Conservation (phyloP, 2,329 filamentous ascomycete genomes). For the Penicillium sclerotiorum region DNA sequence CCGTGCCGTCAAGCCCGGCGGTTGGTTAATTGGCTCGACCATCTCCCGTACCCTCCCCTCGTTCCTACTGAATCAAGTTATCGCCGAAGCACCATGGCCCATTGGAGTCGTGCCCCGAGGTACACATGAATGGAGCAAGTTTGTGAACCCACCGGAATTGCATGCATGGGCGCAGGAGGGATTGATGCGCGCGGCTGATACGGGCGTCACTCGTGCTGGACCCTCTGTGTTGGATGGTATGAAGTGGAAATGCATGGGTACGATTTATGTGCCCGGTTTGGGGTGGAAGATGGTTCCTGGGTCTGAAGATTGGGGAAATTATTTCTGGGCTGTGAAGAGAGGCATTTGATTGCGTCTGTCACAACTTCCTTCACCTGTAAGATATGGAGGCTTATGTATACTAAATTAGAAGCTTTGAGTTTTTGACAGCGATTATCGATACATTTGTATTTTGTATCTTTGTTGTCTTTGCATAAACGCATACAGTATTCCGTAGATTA, state of each 20-base stretch:
- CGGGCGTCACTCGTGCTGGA: constrained; percentile 25
- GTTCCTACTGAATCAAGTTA: constrained; percentile 88
- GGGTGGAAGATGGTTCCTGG: constrained; percentile 85
- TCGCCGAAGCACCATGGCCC: constrained; percentile 77
- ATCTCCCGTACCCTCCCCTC: constrained; percentile 87
- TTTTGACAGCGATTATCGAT: too few species aligned
- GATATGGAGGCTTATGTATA: neutral
- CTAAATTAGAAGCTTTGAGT: neutral
- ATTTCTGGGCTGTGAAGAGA: constrained; percentile 85
- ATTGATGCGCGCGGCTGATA: constrained; percentile 54
- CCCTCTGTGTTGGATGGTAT: constrained; percentile 32
- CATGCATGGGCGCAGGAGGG: constrained; percentile 45
- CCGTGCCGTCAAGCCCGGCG: constrained; percentile 78
- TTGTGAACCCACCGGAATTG: constrained; percentile 80
- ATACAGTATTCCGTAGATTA: too few species aligned
- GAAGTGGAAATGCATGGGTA: constrained; percentile 73
- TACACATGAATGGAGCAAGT: constrained; percentile 96
- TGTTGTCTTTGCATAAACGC: too few species aligned
- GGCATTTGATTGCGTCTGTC: constrained; percentile 31
- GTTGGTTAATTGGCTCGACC: constrained; percentile 90
- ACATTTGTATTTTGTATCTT: too few species aligned
- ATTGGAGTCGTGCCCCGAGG: constrained; percentile 81
- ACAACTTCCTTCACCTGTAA: neutral
- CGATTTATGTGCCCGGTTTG: constrained; percentile 84
- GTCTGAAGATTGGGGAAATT: constrained; percentile 87